These are phyloP conservation scores for Alternaria postmessia DNA, from an alignment of 2,329 filamentous ascomycete genomes.

Conservation along the genomic window DNA sequence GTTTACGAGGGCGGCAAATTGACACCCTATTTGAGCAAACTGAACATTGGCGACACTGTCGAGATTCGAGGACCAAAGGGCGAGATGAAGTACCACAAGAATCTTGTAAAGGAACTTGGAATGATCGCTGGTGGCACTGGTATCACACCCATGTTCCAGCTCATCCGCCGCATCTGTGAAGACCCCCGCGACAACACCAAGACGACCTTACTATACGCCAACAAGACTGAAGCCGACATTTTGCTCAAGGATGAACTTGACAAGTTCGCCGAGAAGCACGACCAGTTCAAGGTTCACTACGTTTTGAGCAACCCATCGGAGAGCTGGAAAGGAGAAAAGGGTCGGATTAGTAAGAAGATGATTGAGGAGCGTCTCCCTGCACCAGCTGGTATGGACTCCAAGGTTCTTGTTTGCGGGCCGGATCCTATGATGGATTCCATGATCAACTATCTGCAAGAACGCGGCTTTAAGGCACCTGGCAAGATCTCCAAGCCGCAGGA, in stretches of 20 bases:
- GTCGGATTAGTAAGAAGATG: slow-evolving; percentile 16
- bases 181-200: slow-evolving; percentile 65
- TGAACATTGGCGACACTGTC: slow-evolving; percentile 60
- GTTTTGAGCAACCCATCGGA: slow-evolving; percentile 54
- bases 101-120: slow-evolving; percentile 55
- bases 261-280: slow-evolving; percentile 59
- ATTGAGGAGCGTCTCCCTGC: slow-evolving; percentile 15
- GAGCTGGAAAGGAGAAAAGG: slow-evolving; percentile 15
- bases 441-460: slow-evolving; percentile 17
- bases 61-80: slow-evolving; percentile 65
- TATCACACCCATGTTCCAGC: slow-evolving; percentile 67
- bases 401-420: slow-evolving; percentile 84
- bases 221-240: slow-evolving; percentile 67
- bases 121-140: slow-evolving; percentile 65
- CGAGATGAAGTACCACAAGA: slow-evolving; percentile 59
- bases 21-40: slow-evolving; percentile 58
- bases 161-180: slow-evolving; percentile 70
- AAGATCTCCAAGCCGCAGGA: slow-evolving; percentile 22
- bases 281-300: slow-evolving; percentile 63
- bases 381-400: slow-evolving; percentile 74
- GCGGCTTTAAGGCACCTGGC: slow-evolving; percentile 23
- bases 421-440: slow-evolving; percentile 20
- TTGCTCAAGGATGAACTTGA: slow-evolving; percentile 66
- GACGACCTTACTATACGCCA: slow-evolving; percentile 67
- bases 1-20: slow-evolving; percentile 61